A percentile compares a stretch with the other conserved stretches of the same genome.
phyloP scores from a whole-genome alignment of 2,329 filamentous ascomycete species.

The Coleophoma cylindrospora region DNA sequence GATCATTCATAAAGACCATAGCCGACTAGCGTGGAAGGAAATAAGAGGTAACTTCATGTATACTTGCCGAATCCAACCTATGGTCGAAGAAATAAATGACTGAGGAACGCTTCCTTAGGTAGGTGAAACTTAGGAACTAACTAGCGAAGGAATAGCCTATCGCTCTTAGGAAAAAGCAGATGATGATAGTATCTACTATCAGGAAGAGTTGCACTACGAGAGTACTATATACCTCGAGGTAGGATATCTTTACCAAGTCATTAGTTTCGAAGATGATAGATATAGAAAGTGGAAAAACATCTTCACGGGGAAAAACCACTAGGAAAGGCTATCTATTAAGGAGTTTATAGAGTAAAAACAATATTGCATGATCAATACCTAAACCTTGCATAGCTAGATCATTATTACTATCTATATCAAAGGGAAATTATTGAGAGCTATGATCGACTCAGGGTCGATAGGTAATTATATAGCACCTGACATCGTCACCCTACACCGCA shows the following conservation, averaged over 20 bases:
- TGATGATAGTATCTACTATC: too few species aligned
- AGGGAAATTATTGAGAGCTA: neutral
- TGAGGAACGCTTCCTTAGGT: neutral
- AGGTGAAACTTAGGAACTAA: neutral
- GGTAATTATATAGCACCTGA: neutral
- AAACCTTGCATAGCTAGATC: neutral
- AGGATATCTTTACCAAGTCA: neutral
- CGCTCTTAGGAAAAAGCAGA: too few species aligned
- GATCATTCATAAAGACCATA: neutral
- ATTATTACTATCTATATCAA: neutral
- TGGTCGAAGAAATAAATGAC: neutral
- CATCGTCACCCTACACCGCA: neutral
- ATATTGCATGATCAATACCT: neutral
- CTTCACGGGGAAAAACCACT: neutral
- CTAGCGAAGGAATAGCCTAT: too few species aligned
- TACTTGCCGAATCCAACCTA: too few species aligned
- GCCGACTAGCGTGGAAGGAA: neutral
- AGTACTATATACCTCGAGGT: neutral
- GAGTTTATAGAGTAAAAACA: neutral
- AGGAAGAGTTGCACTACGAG: neutral
- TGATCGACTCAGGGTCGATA: neutral
- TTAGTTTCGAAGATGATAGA: too few species aligned
- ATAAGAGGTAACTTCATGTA: neutral
- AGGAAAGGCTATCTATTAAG: neutral
- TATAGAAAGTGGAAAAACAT: too few species aligned